Percentiles rank a stretch among this genome's conserved stretches.
These are phyloP conservation scores for Ustilago curta DNA, from an alignment of 1,284 basidiomycete species.

Conservation along the genomic window DNA sequence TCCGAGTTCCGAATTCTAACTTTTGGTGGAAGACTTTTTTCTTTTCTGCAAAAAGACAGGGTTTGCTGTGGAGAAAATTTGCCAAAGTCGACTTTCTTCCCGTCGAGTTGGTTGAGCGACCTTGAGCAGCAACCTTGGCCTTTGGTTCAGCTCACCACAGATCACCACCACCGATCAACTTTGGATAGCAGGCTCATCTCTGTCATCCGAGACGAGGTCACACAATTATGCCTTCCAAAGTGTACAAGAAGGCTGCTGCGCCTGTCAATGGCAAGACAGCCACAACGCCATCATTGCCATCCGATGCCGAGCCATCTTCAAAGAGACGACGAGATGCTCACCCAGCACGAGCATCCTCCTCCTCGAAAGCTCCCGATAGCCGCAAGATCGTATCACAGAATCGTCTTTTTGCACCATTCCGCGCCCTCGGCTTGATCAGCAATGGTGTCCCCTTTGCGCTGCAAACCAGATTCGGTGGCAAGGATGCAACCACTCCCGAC, in stretches of 20 bases:
- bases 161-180: neutral
- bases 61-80: conserved; percentile 32
- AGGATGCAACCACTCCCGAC: conserved; percentile 77
- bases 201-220: neutral
- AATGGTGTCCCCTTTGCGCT: conserved; percentile 90
- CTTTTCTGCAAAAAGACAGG: conserved; percentile 21
- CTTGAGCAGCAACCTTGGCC: neutral
- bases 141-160: neutral
- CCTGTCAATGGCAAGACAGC: conserved; percentile 28
- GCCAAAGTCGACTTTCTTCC: conserved; percentile 1
- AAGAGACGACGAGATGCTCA: conserved; percentile 27
- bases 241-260: conserved; percentile 19
- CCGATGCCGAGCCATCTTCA: conserved; percentile 27
- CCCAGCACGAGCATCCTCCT: conserved; percentile 4
- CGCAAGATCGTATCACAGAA: conserved; percentile 40
- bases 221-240: conserved; percentile 37
- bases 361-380: conserved; percentile 9
- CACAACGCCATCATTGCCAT: conserved; percentile 10
- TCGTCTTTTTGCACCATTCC: conserved; percentile 88
- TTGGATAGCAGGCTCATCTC: neutral
- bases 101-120: too few species aligned
- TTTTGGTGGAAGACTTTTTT: conserved; percentile 6
- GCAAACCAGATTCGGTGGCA: conserved; percentile 82
- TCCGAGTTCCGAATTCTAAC: conserved; percentile 25
- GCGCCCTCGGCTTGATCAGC: conserved; percentile 91